Evolutionary conservation across 768 basidiomycete species (phyloP).

Genomic region (Mycena galericulata): DNA sequence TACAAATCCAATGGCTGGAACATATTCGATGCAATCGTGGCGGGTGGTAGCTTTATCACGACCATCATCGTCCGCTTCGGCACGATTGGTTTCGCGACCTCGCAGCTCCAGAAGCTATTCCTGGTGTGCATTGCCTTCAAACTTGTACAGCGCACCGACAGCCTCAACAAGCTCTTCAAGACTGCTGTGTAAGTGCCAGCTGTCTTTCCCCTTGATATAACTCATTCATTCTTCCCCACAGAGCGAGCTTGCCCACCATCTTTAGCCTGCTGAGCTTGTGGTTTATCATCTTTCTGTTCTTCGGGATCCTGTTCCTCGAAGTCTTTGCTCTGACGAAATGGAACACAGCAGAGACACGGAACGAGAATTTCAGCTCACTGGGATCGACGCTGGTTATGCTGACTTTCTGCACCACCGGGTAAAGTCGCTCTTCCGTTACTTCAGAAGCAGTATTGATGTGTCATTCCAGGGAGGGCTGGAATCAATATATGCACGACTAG

Average conservation of each 20-base stretch:
- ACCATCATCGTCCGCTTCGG: conserved; percentile 78
- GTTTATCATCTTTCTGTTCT: conserved; percentile 92
- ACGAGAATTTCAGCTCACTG: conserved; percentile 84
- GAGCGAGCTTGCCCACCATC: conserved; percentile 89
- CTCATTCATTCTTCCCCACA: conserved; percentile 48
- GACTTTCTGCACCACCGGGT: conserved; percentile 95
- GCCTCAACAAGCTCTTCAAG: conserved; percentile 95
- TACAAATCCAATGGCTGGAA: conserved; percentile 97
- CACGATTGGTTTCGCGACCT: conserved; percentile 59
- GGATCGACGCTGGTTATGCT: conserved; percentile 88
- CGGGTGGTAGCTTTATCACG: conserved; percentile 85
- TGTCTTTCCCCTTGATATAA: background rate
- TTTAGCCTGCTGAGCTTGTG: conserved; percentile 87
- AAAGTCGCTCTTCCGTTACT: conserved; percentile 18
- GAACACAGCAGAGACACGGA: conserved; percentile 74
- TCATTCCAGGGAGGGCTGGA: conserved; percentile 88
- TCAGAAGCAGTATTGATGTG: background rate
- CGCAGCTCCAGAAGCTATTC: conserved; percentile 90
- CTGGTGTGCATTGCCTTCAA: conserved; percentile 95
- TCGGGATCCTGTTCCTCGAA: conserved; percentile 88
- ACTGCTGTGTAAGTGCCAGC: conserved; percentile 82
- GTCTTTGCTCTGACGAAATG: conserved; percentile 94
- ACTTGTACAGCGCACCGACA: conserved; percentile 88
- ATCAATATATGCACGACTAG: conserved; percentile 98
- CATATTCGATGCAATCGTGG: conserved; percentile 86